These are phyloP conservation scores for Schizochytrium sp. DNA, from an alignment of 108 stramenopile species.

Conservation along the genomic window DNA sequence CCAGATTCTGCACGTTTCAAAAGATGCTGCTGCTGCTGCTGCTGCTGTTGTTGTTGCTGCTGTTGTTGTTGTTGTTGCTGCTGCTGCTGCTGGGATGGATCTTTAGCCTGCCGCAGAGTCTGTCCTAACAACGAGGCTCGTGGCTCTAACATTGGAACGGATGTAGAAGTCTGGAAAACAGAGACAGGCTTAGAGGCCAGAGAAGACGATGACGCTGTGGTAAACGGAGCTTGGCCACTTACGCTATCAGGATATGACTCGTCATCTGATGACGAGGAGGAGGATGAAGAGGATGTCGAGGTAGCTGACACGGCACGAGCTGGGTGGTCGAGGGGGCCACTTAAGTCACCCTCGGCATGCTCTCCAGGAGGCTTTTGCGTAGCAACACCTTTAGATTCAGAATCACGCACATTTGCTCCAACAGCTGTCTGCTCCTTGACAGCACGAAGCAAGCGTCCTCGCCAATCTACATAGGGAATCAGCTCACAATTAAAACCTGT, in stretches of 20 bases:
- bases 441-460: not conserved
- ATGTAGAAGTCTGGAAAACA: not conserved
- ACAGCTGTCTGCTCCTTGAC: not conserved
- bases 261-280: not conserved
- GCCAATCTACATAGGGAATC: conserved; percentile 17
- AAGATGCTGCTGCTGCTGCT: not conserved
- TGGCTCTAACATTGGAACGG: no score
- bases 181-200: not conserved
- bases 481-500: not conserved
- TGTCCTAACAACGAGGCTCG: no score
- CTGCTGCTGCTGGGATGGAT: not conserved
- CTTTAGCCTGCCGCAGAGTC: not conserved
- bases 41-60: not conserved
- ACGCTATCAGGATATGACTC: not conserved
- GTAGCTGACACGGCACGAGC: not conserved
- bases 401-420: not conserved
- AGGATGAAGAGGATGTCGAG: not conserved
- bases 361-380: not conserved
- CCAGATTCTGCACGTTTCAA: not conserved
- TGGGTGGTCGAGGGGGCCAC: not conserved
- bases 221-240: not conserved
- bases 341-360: not conserved
- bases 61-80: not conserved
- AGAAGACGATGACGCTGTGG: not conserved
- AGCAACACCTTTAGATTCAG: not conserved